Percentiles rank a stretch among this genome's conserved stretches.
These are phyloP conservation scores for Beauveria australis DNA, from an alignment of 2,329 filamentous ascomycete genomes.

Conservation along the genomic window DNA sequence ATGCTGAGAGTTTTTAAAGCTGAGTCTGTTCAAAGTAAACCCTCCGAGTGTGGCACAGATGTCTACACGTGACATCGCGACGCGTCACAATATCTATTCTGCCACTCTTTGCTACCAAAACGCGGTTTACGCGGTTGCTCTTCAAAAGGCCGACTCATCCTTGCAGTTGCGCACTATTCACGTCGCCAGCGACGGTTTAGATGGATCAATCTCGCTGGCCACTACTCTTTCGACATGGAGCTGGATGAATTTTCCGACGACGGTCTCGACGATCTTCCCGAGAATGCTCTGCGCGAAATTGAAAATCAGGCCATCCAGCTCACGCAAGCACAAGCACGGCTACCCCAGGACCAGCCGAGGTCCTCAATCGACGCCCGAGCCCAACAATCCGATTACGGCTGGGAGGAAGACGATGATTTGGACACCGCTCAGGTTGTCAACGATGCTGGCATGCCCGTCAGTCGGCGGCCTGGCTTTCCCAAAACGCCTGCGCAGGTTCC, in stretches of 20 bases:
- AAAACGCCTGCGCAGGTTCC: constrained; percentile 24
- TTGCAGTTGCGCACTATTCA: neutral
- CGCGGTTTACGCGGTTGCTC: neutral
- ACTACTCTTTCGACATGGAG: constrained; percentile 22
- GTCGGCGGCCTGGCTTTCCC: constrained; percentile 18
- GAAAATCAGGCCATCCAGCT: constrained; percentile 55
- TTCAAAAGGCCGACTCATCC: neutral
- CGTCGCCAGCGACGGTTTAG: neutral
- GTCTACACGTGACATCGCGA: constrained; percentile 21
- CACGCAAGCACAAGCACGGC: constrained; percentile 40
- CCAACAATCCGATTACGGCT: constrained; percentile 30
- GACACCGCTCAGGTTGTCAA: constrained; percentile 51
- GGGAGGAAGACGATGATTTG: constrained; percentile 48
- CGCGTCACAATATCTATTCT: constrained; percentile 1
- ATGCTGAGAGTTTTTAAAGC: neutral
- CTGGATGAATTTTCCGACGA: constrained; percentile 56
- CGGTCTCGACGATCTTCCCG: constrained; percentile 52
- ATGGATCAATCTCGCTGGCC: neutral
- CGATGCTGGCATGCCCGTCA: constrained; percentile 32
- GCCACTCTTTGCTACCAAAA: neutral
- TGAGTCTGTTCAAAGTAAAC: neutral
- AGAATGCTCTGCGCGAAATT: constrained; percentile 50
- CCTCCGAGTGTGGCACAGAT: neutral
- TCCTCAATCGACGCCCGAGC: constrained; percentile 18
- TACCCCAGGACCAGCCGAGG: constrained; percentile 18